A percentile compares a stretch with the other conserved stretches of the same genome.
These are phyloP conservation scores for Polytolypa hystricis DNA, from an alignment of 2,329 filamentous ascomycete genomes.

Conservation along the genomic window DNA sequence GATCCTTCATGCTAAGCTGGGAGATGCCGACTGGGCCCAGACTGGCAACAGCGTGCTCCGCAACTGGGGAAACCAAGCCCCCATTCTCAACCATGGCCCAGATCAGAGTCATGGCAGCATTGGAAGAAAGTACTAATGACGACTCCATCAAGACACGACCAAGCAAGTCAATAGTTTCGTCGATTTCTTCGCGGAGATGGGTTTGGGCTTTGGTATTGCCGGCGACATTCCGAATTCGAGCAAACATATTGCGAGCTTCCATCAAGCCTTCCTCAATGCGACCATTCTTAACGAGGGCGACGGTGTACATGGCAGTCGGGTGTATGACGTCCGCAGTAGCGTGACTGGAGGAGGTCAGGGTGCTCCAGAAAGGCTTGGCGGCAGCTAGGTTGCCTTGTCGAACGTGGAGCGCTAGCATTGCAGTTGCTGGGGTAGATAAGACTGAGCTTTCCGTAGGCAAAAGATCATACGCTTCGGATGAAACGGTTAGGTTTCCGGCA, in stretches of 20 bases:
- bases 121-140: conserved; percentile 40
- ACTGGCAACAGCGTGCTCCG: conserved; percentile 49
- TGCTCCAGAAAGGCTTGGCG: conserved; percentile 70
- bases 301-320: conserved; percentile 79
- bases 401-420: conserved; percentile 76
- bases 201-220: conserved; percentile 35
- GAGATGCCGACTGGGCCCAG: conserved; percentile 50
- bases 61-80: conserved; percentile 48
- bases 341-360: conserved; percentile 50
- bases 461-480: conserved; percentile 53
- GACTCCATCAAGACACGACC: conserved; percentile 46
- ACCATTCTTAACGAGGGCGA: conserved; percentile 76
- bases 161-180: conserved; percentile 69
- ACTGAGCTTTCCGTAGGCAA: conserved; percentile 44
- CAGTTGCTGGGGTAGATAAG: conserved; percentile 53
- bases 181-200: conserved; percentile 66
- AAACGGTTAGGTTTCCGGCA: conserved; percentile 57
- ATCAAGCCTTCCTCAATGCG: conserved; percentile 70
- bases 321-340: conserved; percentile 62
- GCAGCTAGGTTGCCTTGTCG: conserved; percentile 67
- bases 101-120: conserved; percentile 48
- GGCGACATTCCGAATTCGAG: conserved; percentile 58
- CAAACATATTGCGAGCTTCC: conserved; percentile 77
- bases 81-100: conserved; percentile 57
- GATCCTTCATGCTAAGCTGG: conserved; percentile 39